Percentiles rank a stretch among this genome's conserved stretches.
Evolutionary conservation across 208 protist genomes (phyloP).

Genomic region (Trypanosoma rangeli): DNA sequence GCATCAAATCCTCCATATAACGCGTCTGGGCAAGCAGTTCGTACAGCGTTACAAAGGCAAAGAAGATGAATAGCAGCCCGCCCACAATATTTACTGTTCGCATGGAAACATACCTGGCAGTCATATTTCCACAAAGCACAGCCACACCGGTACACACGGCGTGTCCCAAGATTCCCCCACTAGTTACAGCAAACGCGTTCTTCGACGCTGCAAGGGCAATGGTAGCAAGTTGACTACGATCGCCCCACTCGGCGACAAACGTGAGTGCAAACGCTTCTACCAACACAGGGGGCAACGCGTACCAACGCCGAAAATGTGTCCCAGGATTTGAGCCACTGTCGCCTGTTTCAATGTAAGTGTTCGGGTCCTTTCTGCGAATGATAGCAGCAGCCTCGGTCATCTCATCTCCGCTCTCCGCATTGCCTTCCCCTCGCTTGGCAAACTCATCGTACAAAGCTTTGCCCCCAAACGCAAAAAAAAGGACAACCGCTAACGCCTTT

Average conservation of each 20-base stretch:
- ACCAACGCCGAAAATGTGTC: slow-evolving; percentile 34
- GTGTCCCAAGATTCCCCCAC: slow-evolving; percentile 94
- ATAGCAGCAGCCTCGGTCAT: slow-evolving; percentile 83
- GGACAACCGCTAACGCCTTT: slow-evolving; percentile 72
- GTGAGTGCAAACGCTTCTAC: slow-evolving; percentile 94
- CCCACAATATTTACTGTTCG: slow-evolving; percentile 77
- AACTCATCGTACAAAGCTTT: slow-evolving; percentile 87
- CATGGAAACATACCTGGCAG: slow-evolving; percentile 78
- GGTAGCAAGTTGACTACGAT: slow-evolving; percentile 96
- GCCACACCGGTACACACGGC: slow-evolving; percentile 93
- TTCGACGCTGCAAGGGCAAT: slow-evolving; percentile 92
- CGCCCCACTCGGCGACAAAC: slow-evolving; percentile 98
- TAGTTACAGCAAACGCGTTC: slow-evolving; percentile 92
- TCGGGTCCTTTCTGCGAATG: slow-evolving; percentile 71
- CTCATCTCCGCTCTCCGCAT: slow-evolving; percentile 85
- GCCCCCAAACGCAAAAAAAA: slow-evolving; percentile 92
- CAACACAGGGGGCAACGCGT: slow-evolving; percentile 70
- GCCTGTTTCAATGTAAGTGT: slow-evolving; percentile 63
- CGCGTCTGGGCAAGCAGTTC: slow-evolving; percentile 48
- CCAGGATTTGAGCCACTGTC: slow-evolving; percentile 14
- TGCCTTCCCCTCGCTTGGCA: slow-evolving; percentile 43
- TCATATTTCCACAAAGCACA: slow-evolving; percentile 88
- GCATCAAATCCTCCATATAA: slow-evolving; percentile 21
- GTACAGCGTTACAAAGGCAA: slow-evolving; percentile 63
- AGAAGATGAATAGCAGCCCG: slow-evolving; percentile 82